phyloP scores from a whole-genome alignment of 345 rosid genomes.

The Hirschfeldia incana region DNA sequence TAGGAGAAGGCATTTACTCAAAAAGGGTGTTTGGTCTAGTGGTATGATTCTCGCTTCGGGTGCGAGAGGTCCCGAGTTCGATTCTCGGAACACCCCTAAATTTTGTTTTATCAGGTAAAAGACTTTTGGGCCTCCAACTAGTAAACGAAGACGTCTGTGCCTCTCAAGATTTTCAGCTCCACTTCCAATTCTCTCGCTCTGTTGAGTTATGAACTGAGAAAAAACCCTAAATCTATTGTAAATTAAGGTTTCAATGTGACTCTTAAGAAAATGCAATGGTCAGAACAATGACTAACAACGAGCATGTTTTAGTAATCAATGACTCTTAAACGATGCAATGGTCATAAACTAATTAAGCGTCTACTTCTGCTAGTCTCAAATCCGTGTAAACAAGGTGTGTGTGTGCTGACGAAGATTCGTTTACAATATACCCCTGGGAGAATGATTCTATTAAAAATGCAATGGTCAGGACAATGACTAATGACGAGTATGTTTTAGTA shows the following conservation, averaged over 20 bases:
- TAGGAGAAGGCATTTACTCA: background rate
- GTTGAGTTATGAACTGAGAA: background rate
- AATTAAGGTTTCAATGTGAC: background rate
- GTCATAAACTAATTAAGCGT: background rate
- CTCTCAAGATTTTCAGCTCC: background rate
- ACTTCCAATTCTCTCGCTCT: background rate
- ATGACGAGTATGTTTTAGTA: background rate
- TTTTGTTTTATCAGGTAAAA: background rate
- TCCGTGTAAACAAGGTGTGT: background rate
- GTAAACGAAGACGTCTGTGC: background rate
- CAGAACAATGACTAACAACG: background rate
- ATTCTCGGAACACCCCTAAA: slow-evolving; percentile 82
- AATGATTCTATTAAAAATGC: background rate
- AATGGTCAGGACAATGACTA: background rate
- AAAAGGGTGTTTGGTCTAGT: slow-evolving; percentile 85
- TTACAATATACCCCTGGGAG: background rate
- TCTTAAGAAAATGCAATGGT: background rate
- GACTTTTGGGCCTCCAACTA: background rate
- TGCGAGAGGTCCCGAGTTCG: slow-evolving; percentile 98
- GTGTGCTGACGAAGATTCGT: background rate
- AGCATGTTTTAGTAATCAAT: background rate
- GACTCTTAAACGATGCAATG: background rate
- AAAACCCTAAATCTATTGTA: background rate
- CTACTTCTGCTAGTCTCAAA: background rate
- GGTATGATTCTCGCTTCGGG: slow-evolving; percentile 99